These are phyloP conservation scores for Wickerhamomyces xylosicus DNA, from an alignment of 805 yeast species.

Conservation along the genomic window DNA sequence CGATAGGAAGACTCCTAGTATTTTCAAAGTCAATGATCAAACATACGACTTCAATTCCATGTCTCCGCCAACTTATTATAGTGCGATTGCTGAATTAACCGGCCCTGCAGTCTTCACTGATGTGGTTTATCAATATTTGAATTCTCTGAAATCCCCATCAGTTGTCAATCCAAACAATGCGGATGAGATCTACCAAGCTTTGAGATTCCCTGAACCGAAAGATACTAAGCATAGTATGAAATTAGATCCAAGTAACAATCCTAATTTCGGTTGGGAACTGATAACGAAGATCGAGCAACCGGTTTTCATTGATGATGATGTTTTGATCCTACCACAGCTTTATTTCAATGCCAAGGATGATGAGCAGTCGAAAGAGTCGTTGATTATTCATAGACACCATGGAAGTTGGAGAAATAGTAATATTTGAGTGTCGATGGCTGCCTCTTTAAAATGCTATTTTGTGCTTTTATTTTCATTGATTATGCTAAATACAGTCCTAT, in stretches of 20 bases:
- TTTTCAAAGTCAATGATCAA: constrained; percentile 14
- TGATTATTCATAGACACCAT: constrained; percentile 8
- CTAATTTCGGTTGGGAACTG: constrained; percentile 14
- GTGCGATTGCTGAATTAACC: constrained; percentile 46
- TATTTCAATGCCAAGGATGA: constrained; percentile 10
- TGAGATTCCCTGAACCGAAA: constrained; percentile 5
- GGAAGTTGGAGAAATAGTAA: constrained; percentile 10
- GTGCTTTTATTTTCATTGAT: too few species aligned
- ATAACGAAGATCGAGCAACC: constrained; percentile 11
- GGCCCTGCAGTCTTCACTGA: constrained; percentile 45
- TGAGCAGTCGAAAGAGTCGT: constrained; percentile 3
- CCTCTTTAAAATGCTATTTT: too few species aligned
- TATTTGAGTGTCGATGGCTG: background rate
- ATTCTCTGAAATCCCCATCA: constrained; percentile 25
- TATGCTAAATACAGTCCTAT: too few species aligned
- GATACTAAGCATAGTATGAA: constrained; percentile 6
- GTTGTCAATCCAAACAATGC: constrained; percentile 9
- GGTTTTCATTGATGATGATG: constrained; percentile 8
- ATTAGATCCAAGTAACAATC: constrained; percentile 2
- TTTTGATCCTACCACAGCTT: constrained; percentile 11
- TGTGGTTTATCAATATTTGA: constrained; percentile 20
- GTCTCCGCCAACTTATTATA: constrained; percentile 42
- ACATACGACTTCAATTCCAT: constrained; percentile 31
- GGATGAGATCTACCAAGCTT: constrained; percentile 1
- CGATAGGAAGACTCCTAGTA: constrained; percentile 17